Evolutionary conservation across 2,329 filamentous ascomycete species (phyloP).

Genomic region (Neobulgaria alba): DNA sequence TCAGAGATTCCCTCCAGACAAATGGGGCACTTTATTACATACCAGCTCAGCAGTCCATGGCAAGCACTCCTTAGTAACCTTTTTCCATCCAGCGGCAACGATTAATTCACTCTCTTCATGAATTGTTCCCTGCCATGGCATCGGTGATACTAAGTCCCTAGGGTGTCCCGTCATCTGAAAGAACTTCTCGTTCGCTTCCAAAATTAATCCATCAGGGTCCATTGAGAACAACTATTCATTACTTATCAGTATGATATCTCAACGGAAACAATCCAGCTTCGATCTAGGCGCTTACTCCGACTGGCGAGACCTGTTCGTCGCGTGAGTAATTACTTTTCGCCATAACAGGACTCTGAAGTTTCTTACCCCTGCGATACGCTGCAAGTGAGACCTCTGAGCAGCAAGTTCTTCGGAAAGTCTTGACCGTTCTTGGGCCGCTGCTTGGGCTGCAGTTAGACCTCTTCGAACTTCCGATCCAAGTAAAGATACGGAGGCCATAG

Average conservation of each 20-base stretch:
- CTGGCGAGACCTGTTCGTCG: too few species aligned
- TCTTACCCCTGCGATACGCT: constrained; percentile 72
- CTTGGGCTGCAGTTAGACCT: constrained; percentile 60
- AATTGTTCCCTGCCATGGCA: constrained; percentile 63
- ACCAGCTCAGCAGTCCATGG: constrained; percentile 60
- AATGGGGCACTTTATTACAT: too few species aligned
- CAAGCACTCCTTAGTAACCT: constrained; percentile 50
- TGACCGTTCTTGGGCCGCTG: constrained; percentile 56
- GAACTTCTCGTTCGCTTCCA: constrained; percentile 74
- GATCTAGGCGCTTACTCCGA: too few species aligned
- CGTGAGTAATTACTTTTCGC: too few species aligned
- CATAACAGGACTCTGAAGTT: too few species aligned
- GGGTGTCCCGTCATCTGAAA: constrained; percentile 62
- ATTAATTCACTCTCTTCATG: constrained; percentile 51
- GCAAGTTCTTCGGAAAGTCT: constrained; percentile 23
- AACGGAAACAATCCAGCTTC: too few species aligned
- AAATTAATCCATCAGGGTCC: constrained; percentile 59
- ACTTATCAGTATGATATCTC: too few species aligned
- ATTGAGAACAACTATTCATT: constrained; percentile 85
- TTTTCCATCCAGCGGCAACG: constrained; percentile 52
- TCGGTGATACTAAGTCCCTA: constrained; percentile 46
- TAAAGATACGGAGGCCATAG: constrained; percentile 69
- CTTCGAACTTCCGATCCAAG: constrained; percentile 75
- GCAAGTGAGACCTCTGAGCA: constrained; percentile 19
- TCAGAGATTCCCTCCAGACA: too few species aligned